These are phyloP conservation scores for Beauveria australis DNA, from an alignment of 2,329 filamentous ascomycete species.

Conservation along the genomic window DNA sequence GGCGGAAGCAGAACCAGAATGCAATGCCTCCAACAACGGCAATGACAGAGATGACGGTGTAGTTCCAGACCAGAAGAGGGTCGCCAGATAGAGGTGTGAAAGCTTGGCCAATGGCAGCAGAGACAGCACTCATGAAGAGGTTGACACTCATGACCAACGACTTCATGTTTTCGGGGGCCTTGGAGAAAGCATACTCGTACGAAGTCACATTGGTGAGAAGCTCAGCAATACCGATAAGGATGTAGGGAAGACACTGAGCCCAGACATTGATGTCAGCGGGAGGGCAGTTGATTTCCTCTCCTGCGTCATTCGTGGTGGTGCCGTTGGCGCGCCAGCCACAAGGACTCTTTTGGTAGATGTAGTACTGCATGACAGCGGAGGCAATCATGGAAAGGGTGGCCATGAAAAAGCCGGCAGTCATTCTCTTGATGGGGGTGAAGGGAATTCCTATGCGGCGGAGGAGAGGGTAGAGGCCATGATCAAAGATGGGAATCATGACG, in stretches of 20 bases:
- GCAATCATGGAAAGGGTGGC: conserved; percentile 54
- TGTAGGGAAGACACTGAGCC: conserved; percentile 44
- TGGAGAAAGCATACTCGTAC: conserved; percentile 70
- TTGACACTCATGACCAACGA: conserved; percentile 64
- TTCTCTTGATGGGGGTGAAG: conserved; percentile 71
- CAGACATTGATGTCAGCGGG: conserved; percentile 58
- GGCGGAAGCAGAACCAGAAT: conserved; percentile 62
- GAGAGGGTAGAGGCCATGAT: conserved; percentile 60
- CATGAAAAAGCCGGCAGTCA: conserved; percentile 61
- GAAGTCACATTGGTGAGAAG: conserved; percentile 50
- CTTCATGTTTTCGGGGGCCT: conserved; percentile 73
- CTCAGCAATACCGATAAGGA: conserved; percentile 43
- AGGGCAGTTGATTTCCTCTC: conserved; percentile 36
- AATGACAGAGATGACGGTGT: conserved; percentile 53
- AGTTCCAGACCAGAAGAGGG: conserved; percentile 65
- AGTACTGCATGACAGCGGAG: conserved; percentile 49
- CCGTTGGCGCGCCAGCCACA: conserved; percentile 49
- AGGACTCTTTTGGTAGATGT: conserved; percentile 54
- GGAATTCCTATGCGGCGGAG: conserved; percentile 55
- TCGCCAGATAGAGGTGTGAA: conserved; percentile 54
- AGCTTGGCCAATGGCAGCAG: conserved; percentile 62
- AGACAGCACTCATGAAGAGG: conserved; percentile 63
- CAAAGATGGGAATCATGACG: conserved; percentile 65
- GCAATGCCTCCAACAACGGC: conserved; percentile 52
- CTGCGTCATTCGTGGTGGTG: conserved; percentile 10